These are phyloP conservation scores for Epichloe aotearoae DNA, from an alignment of 2,329 filamentous ascomycete species.

Conservation along the genomic window DNA sequence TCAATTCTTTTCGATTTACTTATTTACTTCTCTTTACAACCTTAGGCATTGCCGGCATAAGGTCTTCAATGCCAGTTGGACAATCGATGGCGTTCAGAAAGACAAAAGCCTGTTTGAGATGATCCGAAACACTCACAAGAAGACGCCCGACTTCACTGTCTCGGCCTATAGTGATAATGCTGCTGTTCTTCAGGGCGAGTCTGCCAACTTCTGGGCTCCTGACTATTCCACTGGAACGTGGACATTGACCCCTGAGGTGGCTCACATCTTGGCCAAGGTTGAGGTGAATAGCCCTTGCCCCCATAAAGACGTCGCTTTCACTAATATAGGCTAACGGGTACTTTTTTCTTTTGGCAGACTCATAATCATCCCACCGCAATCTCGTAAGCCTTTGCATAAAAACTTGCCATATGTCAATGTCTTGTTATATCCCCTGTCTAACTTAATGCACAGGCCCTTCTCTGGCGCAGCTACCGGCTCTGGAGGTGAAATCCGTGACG, in stretches of 20 bases:
- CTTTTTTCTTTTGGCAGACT: conserved; percentile 31
- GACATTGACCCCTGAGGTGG: conserved; percentile 72
- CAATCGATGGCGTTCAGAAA: conserved; percentile 75
- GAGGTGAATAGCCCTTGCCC: conserved; percentile 31
- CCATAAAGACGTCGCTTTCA: not conserved
- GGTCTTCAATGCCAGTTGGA: conserved; percentile 95
- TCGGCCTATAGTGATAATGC: conserved; percentile 97
- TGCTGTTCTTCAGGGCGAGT: conserved; percentile 50
- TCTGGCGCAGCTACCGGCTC: conserved; percentile 89
- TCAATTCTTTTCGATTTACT: not conserved
- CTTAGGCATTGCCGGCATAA: conserved; percentile 60
- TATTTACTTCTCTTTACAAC: not conserved
- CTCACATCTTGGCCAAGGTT: conserved; percentile 85
- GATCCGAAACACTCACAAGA: conserved; percentile 91
- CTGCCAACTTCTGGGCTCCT: conserved; percentile 60
- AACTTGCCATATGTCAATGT: not conserved
- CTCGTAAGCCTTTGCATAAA: conserved; percentile 29
- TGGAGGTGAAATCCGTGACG: conserved; percentile 89
- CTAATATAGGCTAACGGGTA: not conserved
- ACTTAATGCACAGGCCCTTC: conserved; percentile 41
- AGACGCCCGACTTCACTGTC: conserved; percentile 68
- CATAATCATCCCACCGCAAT: conserved; percentile 97
- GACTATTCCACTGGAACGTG: conserved; percentile 77
- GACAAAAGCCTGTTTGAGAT: conserved; percentile 78
- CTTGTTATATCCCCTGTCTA: not conserved